phyloP scores from a whole-genome alignment of 768 basidiomycete species.

The Tylopilus balloui region DNA sequence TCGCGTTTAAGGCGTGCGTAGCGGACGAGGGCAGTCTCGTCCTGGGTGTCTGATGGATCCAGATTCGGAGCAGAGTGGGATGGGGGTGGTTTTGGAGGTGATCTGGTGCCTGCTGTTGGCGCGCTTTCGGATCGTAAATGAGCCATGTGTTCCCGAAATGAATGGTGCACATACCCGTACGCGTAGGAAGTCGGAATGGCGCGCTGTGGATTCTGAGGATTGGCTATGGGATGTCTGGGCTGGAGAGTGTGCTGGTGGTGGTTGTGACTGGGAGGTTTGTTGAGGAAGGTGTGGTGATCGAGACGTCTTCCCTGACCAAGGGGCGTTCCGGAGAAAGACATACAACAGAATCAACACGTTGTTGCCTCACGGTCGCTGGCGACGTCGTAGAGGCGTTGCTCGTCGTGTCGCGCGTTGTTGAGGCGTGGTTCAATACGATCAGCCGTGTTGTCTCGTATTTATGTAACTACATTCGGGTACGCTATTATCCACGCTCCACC shows the following conservation, averaged over 20 bases:
- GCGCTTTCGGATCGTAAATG: constrained; percentile 40
- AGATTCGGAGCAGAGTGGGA: constrained; percentile 30
- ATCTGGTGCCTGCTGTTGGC: constrained; percentile 51
- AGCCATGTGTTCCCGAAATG: not conserved
- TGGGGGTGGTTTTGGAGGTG: constrained; percentile 48
- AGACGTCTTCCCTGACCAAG: constrained; percentile 83
- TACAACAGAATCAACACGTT: constrained; percentile 37
- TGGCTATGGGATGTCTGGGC: constrained; percentile 22
- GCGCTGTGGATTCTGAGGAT: constrained; percentile 34
- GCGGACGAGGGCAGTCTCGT: constrained; percentile 43
- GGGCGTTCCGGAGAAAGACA: constrained; percentile 85
- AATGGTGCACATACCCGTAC: constrained; percentile 52
- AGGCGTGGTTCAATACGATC: constrained; percentile 6
- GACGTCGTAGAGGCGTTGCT: constrained; percentile 4
- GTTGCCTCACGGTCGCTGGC: constrained; percentile 8
- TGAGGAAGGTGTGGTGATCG: constrained; percentile 75
- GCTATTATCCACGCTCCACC: constrained; percentile 5
- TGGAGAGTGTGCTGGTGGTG: constrained; percentile 27
- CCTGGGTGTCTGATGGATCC: constrained; percentile 43
- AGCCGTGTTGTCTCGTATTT: constrained; percentile 28
- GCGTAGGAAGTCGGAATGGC: constrained; percentile 59
- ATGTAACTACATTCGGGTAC: constrained; percentile 24
- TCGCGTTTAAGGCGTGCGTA: constrained; percentile 47
- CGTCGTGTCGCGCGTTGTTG: constrained; percentile 13
- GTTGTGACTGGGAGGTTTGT: constrained; percentile 41